These are phyloP conservation scores for Sordariomycetes sp. DNA, from an alignment of 2,329 filamentous ascomycete species.

Conservation along the genomic window DNA sequence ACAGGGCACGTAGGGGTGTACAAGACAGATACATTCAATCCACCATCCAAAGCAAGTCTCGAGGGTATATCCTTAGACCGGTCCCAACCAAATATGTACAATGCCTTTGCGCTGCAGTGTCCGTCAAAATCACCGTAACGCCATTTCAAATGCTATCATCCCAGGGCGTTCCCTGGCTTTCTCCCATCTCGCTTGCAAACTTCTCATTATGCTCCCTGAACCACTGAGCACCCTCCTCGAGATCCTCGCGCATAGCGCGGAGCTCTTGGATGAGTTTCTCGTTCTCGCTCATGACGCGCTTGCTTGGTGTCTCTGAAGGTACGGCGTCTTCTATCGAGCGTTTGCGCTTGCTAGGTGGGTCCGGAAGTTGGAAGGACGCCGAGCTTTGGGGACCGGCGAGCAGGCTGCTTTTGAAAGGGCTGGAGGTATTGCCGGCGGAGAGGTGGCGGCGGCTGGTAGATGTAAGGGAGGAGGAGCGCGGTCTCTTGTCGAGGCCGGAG, in stretches of 20 bases:
- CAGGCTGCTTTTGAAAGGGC: no score
- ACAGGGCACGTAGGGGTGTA: no score
- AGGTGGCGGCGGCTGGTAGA: background rate
- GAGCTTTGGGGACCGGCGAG: background rate
- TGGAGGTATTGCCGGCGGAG: background rate
- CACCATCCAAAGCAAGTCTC: no score
- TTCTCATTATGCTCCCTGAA: constrained; percentile 34
- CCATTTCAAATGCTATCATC: no score
- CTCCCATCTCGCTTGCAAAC: constrained; percentile 25
- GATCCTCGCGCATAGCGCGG: constrained; percentile 29
- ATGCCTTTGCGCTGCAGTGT: no score
- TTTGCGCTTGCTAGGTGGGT: constrained; percentile 13
- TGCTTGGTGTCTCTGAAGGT: constrained; percentile 14
- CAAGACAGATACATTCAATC: no score
- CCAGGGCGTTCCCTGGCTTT: constrained; percentile 24
- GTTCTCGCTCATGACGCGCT: constrained; percentile 29
- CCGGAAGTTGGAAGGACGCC: constrained; percentile 4
- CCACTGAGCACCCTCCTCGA: constrained; percentile 38
- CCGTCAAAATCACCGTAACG: no score
- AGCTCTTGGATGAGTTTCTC: constrained; percentile 30
- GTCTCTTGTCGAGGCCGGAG: constrained; percentile 8
- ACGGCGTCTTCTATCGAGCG: constrained; percentile 7
- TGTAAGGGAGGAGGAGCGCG: constrained; percentile 3
- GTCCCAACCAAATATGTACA: no score
- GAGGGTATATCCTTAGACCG: no score